Evolutionary conservation across 192 early-diverging fungal species (phyloP).

Genomic region (Backusella sp.): DNA sequence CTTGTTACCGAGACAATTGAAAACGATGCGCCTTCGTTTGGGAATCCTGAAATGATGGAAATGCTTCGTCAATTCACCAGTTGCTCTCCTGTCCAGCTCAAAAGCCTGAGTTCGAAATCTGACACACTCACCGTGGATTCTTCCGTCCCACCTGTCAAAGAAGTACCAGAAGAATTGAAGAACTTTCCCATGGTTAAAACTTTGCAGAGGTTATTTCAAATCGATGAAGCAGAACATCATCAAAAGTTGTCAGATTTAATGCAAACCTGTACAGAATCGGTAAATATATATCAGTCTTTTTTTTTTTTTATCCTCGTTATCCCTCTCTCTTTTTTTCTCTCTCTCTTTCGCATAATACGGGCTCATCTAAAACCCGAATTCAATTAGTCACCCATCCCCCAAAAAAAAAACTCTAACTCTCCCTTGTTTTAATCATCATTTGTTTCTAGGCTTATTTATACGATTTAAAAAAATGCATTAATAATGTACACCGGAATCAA

Average conservation of each 20-base stretch:
- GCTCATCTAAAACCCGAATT: neutral
- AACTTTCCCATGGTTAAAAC: conserved; percentile 21
- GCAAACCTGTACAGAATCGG: conserved; percentile 44
- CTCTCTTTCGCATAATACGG: neutral
- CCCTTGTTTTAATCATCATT: neutral
- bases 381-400: neutral
- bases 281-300: conserved; percentile 8
- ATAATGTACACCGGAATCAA: conserved; percentile 42
- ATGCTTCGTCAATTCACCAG: conserved; percentile 14
- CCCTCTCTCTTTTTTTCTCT: neutral
- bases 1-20: conserved; percentile 42
- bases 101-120: conserved; percentile 27
- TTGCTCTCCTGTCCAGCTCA: neutral
- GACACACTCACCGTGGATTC: conserved; percentile 39
- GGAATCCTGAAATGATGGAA: conserved; percentile 32
- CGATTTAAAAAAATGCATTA: conserved; percentile 48
- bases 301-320: neutral
- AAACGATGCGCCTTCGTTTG: conserved; percentile 35
- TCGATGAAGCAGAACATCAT: conserved; percentile 36
- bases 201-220: conserved; percentile 42
- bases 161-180: neutral
- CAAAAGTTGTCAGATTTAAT: conserved; percentile 41
- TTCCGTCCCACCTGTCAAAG: neutral
- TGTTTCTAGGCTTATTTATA: conserved; percentile 37
- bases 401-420: neutral